Evolutionary conservation across 1,139 yeast genomes (phyloP).

Genomic region (Scheffersomyces illinoinensis): DNA sequence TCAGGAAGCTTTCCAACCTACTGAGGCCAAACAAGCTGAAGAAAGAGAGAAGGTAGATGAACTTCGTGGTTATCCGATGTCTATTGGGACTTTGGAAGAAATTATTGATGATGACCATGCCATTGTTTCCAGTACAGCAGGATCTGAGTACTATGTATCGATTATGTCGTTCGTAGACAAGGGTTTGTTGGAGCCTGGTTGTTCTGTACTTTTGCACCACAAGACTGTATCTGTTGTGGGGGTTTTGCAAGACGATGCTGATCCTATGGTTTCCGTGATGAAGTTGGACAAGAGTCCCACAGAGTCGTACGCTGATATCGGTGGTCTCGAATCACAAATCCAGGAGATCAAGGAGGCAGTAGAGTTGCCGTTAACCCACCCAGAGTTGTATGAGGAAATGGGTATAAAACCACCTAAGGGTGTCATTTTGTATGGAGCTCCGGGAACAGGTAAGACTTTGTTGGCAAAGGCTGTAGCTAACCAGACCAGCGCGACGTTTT

Average conservation of each 20-base stretch:
- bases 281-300: conserved; percentile 97
- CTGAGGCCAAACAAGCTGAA: conserved; percentile 95
- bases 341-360: conserved; percentile 99
- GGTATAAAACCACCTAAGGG: conserved; percentile 99
- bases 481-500: conserved; percentile 93
- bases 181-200: conserved; percentile 96
- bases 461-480: conserved; percentile 98
- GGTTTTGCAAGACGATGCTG: conserved; percentile 94
- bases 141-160: conserved; percentile 95
- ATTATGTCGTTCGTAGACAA: conserved; percentile 97
- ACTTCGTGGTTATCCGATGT: conserved; percentile 94
- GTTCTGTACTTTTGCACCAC: conserved; percentile 93
- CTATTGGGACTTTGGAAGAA: conserved; percentile 95
- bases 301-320: conserved; percentile 95
- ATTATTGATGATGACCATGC: conserved; percentile 99
- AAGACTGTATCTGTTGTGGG: conserved; percentile 95
- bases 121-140: conserved; percentile 92
- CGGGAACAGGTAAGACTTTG: conserved; percentile 98
- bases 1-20: conserved; percentile 92
- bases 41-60: conserved; percentile 95
- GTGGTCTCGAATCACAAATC: conserved; percentile 94
- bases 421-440: conserved; percentile 96
- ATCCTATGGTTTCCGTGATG: conserved; percentile 98
- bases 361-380: conserved; percentile 95
- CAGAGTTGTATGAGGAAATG: conserved; percentile 97